phyloP scores from a whole-genome alignment of 805 yeast species.

The Clavispora santaluciae region DNA sequence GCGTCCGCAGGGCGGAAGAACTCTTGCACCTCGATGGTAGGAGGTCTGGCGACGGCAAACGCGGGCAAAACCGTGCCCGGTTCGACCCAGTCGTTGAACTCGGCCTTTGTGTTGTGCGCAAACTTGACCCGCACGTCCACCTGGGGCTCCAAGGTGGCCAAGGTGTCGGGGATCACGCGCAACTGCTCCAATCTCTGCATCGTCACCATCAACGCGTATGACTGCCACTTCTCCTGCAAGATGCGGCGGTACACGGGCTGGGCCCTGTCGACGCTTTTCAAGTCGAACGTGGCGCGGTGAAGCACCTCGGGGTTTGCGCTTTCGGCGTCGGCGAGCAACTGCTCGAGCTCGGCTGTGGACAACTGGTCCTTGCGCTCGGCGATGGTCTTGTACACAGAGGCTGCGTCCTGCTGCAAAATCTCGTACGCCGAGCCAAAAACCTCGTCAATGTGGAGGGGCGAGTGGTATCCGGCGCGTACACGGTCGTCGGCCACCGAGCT shows the following conservation, averaged over 20 bases:
- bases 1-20: constrained; percentile 43
- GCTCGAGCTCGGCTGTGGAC: constrained; percentile 12
- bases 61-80: constrained; percentile 79
- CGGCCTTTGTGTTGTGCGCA: constrained; percentile 53
- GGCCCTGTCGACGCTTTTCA: constrained; percentile 53
- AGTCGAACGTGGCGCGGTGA: constrained; percentile 51
- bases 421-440: constrained; percentile 69
- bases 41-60: constrained; percentile 67
- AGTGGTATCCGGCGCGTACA: constrained; percentile 49
- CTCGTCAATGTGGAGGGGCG: constrained; percentile 67
- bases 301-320: constrained; percentile 78
- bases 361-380: constrained; percentile 13
- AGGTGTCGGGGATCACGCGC: constrained; percentile 85
- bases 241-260: constrained; percentile 77
- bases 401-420: constrained; percentile 48
- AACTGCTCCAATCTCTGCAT: constrained; percentile 92
- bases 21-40: constrained; percentile 72
- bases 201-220: constrained; percentile 62
- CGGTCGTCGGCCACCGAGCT: constrained; percentile 41
- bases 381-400: constrained; percentile 34
- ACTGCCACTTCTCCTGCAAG: constrained; percentile 68
- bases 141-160: constrained; percentile 81
- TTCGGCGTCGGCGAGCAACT: constrained; percentile 58
- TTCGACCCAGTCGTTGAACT: constrained; percentile 62
- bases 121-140: constrained; percentile 74